These are phyloP conservation scores for Vanderwaltozyma tropicalis DNA, from an alignment of 805 yeast species.

Conservation along the genomic window DNA sequence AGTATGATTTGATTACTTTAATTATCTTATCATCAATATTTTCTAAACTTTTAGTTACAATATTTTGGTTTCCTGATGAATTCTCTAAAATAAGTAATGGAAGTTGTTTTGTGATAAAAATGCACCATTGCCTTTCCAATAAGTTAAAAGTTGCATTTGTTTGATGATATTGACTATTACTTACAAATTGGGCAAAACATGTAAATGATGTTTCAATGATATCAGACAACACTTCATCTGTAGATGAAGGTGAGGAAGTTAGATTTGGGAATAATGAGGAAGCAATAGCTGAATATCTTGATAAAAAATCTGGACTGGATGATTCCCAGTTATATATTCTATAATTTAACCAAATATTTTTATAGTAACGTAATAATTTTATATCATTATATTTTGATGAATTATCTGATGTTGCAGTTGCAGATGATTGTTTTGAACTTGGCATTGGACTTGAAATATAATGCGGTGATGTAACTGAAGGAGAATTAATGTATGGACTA, in stretches of 20 bases:
- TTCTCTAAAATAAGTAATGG: constrained; percentile 35
- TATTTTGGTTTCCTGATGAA: constrained; percentile 5
- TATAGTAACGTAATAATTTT: constrained; percentile 25
- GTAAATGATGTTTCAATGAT: constrained; percentile 31
- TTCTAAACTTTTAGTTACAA: constrained; percentile 18
- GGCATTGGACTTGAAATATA: constrained; percentile 21
- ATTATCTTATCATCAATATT: constrained; percentile 23
- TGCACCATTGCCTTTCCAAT: constrained; percentile 34
- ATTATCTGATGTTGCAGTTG: constrained; percentile 4
- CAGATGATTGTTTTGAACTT: constrained; percentile 7
- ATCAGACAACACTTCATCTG: constrained; percentile 19
- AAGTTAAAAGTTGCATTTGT: constrained; percentile 26
- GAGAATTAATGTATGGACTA: constrained; percentile 16
- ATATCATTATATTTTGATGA: constrained; percentile 18
- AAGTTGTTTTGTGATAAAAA: constrained; percentile 36
- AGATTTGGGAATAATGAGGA: constrained; percentile 26
- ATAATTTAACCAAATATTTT: constrained; percentile 32
- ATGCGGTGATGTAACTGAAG: constrained; percentile 25
- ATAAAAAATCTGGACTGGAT: constrained; percentile 22
- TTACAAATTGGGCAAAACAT: constrained; percentile 36
- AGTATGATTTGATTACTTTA: constrained; percentile 27
- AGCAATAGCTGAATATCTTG: constrained; percentile 25
- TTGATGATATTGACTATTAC: constrained; percentile 32
- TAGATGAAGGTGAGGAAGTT: constrained; percentile 12
- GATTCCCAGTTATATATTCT: constrained; percentile 30